Evolutionary conservation across 1,284 basidiomycete genomes (phyloP).

Genomic region (Cystobasidium sp.): DNA sequence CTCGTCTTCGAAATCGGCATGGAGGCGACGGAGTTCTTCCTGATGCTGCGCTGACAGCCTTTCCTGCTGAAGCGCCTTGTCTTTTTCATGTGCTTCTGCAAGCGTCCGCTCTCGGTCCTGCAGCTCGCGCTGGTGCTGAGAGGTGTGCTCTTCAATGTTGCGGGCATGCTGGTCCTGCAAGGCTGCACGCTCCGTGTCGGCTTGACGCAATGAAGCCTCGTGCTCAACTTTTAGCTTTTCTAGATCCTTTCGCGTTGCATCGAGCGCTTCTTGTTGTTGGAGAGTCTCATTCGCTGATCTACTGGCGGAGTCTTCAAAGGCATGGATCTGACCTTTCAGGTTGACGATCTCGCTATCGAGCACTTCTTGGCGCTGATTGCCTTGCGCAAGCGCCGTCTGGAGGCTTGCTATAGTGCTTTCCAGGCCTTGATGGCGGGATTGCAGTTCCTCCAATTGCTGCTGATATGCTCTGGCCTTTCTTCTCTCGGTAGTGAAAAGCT

Average conservation of each 20-base stretch:
- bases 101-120: background rate
- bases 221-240: too few species aligned
- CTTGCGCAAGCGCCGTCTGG: background rate
- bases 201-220: background rate
- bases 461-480: constrained; percentile 22
- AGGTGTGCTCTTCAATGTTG: background rate
- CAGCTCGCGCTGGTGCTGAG: background rate
- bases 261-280: too few species aligned
- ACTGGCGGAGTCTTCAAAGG: too few species aligned
- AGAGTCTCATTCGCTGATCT: too few species aligned
- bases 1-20: background rate
- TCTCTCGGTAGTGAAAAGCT: constrained; percentile 26
- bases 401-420: constrained; percentile 1
- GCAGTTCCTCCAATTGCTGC: constrained; percentile 13
- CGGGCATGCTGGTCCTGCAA: background rate
- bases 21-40: background rate
- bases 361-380: background rate
- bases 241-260: too few species aligned
- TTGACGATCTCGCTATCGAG: too few species aligned
- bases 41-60: background rate
- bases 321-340: too few species aligned
- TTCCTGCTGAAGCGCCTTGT: too few species aligned
- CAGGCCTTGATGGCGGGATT: constrained; percentile 3
- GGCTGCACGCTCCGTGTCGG: background rate
- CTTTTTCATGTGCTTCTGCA: too few species aligned